Conservation (phyloP, 2,329 filamentous ascomycete species). For the Helotiales sp. region DNA sequence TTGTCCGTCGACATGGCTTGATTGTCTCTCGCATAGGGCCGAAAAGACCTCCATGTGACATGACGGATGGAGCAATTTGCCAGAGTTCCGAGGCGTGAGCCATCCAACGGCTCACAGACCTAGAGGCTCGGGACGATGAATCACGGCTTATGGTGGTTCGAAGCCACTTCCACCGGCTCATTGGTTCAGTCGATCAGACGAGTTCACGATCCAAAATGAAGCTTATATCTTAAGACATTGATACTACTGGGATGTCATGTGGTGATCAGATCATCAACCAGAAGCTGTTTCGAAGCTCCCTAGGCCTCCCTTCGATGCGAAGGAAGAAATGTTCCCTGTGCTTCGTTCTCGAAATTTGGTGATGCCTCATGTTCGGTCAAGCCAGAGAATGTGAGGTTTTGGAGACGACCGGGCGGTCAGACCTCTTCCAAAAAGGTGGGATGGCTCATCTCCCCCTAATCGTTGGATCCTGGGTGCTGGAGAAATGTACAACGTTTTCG, state of each 20-base stretch:
- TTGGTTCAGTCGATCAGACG: constrained; percentile 9
- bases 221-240: not conserved
- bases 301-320: not conserved
- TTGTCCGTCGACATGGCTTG: no score
- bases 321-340: not conserved
- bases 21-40: not conserved
- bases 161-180: not conserved
- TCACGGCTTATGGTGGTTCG: constrained; percentile 8
- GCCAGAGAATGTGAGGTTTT: not conserved
- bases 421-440: not conserved
- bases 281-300: not conserved
- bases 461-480: not conserved
- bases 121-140: constrained; percentile 15
- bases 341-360: constrained; percentile 2
- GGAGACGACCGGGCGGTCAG: not conserved
- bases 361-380: no score
- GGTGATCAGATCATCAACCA: not conserved
- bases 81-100: not conserved
- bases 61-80: not conserved
- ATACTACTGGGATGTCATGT: not conserved
- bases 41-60: not conserved
- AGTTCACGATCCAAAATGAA: constrained; percentile 3
- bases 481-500: not conserved
- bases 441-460: not conserved
- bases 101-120: constrained; percentile 12